Conservation (phyloP, 352 stramenopile genomes). For the Phytophthora megakarya region DNA sequence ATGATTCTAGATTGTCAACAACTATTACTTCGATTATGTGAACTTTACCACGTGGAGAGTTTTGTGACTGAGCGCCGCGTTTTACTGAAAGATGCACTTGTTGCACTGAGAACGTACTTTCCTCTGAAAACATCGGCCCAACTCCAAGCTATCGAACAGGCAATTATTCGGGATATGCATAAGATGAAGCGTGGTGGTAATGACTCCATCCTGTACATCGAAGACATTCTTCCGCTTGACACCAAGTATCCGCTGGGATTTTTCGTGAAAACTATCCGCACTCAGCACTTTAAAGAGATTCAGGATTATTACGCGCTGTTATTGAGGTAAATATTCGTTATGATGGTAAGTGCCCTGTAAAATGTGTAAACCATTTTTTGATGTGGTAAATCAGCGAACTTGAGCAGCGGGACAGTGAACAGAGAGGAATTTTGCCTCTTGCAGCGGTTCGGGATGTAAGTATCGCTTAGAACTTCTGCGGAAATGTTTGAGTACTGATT, state of each 20-base stretch:
- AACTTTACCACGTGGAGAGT: constrained; percentile 61
- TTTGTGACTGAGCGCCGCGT: constrained; percentile 60
- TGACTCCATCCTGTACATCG: constrained; percentile 75
- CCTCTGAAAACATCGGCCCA: constrained; percentile 76
- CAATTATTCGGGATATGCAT: constrained; percentile 80
- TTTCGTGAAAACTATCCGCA: constrained; percentile 79
- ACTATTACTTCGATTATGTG: constrained; percentile 51
- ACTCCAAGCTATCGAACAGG: constrained; percentile 75
- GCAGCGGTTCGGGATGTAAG: constrained; percentile 28
- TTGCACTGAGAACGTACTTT: constrained; percentile 78
- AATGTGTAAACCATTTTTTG: not conserved
- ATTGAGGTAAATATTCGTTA: constrained; percentile 39
- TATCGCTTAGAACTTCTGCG: not conserved
- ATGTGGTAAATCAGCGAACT: constrained; percentile 48
- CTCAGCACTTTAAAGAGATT: constrained; percentile 86
- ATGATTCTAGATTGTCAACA: constrained; percentile 61
- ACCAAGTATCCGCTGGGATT: constrained; percentile 61
- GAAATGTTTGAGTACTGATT: not conserved
- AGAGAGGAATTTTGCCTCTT: constrained; percentile 53
- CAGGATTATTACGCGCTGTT: constrained; percentile 75
- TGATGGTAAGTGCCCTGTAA: not conserved
- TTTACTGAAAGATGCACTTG: constrained; percentile 73
- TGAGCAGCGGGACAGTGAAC: constrained; percentile 49
- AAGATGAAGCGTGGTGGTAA: constrained; percentile 75
- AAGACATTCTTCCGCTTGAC: constrained; percentile 64